Conservation (phyloP, 805 yeast species). For the Kockiozyma suomiensis region DNA sequence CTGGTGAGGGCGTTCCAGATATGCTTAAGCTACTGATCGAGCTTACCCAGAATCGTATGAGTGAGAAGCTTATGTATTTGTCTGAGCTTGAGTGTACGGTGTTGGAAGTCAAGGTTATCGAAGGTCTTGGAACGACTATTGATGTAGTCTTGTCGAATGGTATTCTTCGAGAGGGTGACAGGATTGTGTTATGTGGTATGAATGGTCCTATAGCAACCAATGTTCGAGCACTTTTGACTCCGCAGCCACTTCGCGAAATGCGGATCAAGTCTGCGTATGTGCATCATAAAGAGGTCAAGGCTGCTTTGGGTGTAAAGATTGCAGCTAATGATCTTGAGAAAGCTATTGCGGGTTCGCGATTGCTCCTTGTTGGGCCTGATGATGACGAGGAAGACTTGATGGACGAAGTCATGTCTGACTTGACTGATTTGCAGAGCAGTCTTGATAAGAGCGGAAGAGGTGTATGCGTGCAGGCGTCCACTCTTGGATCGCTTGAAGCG, state of each 20-base stretch:
- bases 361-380: slow-evolving; percentile 91
- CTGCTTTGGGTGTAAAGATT: slow-evolving; percentile 98
- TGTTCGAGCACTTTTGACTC: slow-evolving; percentile 93
- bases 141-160: slow-evolving; percentile 98
- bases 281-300: slow-evolving; percentile 97
- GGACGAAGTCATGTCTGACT: slow-evolving; percentile 99
- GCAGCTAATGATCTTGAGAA: slow-evolving; percentile 97
- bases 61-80: slow-evolving; percentile 94
- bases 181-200: slow-evolving; percentile 94
- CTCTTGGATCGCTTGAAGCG: slow-evolving; percentile 97
- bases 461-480: slow-evolving; percentile 97
- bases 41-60: slow-evolving; percentile 97
- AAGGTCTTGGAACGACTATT: slow-evolving; percentile 98
- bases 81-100: slow-evolving; percentile 94
- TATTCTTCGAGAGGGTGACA: slow-evolving; percentile 89
- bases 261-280: slow-evolving; percentile 96
- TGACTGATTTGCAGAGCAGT: slow-evolving; percentile 90
- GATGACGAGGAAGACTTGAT: slow-evolving; percentile 96
- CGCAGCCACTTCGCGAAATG: slow-evolving; percentile 95
- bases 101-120: slow-evolving; percentile 95
- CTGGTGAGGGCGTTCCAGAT: slow-evolving; percentile 99
- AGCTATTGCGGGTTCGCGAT: slow-evolving; percentile 98
- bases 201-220: slow-evolving; percentile 98
- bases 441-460: slow-evolving; percentile 95
- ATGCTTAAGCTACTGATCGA: slow-evolving; percentile 92